Conservation (phyloP, 75 land plant species). For the Larix kaempferi region DNA sequence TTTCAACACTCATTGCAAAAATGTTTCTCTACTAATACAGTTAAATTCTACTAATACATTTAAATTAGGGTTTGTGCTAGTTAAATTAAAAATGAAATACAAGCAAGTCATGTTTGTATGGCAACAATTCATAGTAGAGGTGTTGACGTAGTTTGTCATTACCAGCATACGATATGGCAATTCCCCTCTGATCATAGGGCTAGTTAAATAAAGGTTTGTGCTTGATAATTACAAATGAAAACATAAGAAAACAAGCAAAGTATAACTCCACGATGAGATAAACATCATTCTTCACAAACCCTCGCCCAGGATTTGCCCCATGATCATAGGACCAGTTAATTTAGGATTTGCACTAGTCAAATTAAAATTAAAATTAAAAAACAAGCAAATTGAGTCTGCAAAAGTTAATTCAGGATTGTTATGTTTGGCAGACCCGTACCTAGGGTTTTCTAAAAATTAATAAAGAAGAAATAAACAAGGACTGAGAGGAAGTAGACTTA, state of each 20-base stretch:
- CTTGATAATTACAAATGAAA: not conserved
- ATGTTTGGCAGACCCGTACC: not conserved
- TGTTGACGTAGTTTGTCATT: not conserved
- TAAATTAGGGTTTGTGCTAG: too few species aligned
- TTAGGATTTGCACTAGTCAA: not conserved
- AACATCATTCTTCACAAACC: not conserved
- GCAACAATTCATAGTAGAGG: not conserved
- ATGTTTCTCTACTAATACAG: too few species aligned
- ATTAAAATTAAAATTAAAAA: not conserved
- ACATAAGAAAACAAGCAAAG: not conserved
- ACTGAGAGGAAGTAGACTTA: not conserved
- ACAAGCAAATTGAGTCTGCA: not conserved
- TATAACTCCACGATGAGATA: not conserved
- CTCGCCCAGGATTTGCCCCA: not conserved
- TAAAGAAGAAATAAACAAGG: not conserved
- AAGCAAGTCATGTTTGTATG: too few species aligned
- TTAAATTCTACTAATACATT: too few species aligned
- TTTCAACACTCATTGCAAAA: too few species aligned
- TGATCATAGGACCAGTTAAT: not conserved
- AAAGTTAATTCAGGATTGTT: not conserved
- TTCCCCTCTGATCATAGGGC: not conserved
- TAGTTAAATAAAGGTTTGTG: not conserved
- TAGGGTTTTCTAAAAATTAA: not conserved
- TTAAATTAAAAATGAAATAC: too few species aligned
- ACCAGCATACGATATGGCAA: not conserved